Evolutionary conservation across 768 basidiomycete species (phyloP), one percentile per base, ranked within the genome.

Genomic region (Ramaria rubella): DNA sequence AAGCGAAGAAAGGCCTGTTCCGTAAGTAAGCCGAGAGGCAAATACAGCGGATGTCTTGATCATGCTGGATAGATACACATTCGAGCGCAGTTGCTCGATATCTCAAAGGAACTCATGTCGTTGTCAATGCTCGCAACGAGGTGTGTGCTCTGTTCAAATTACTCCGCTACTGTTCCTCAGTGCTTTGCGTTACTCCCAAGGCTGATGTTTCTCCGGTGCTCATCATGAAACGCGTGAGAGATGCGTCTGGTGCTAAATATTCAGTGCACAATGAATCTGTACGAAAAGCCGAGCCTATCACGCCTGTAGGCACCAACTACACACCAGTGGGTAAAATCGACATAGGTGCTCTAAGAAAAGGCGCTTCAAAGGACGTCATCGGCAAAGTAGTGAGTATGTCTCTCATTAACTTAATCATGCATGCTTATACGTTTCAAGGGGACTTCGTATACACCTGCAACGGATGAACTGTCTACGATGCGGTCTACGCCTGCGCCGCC

Each of bases 231-330:
- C 82, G 88, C 43, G 82, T 95, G n/a, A 85, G 86, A 73, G 84
- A 86, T 17, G 86, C 91, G 9, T 93, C 90, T 12, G 93, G 93
- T n/a, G 82, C 91, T 0, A 90, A 82, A 63, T 98, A 98, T 69
- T 87, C 89, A 3, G 76, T 82, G 1, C 92, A 94, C 64, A 85
- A 86, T 49, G 90, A 94, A 63, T 69, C 75, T n/a, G 68, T 86
- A 0, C 82, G 86, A 57, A 84, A 79, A 63, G 77, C 76, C 52
- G 87, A 91, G 60, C 87, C 88, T 4, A 93, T 94, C 61, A 80
- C 86, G 0, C 88, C 92, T 17, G 87, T 87, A 4, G 87, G 90
- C 9, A 83, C 86, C 0, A 82, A 68, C 62, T 90, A 91, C 69
- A 83, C 75, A 2, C 90, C 90, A 5, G 74, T 90, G 19, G 90